Evolutionary conservation across 2,329 filamentous ascomycete genomes (phyloP), one percentile per base, ranked within the genome.

Genomic region (Cladorrhinum sp.): DNA sequence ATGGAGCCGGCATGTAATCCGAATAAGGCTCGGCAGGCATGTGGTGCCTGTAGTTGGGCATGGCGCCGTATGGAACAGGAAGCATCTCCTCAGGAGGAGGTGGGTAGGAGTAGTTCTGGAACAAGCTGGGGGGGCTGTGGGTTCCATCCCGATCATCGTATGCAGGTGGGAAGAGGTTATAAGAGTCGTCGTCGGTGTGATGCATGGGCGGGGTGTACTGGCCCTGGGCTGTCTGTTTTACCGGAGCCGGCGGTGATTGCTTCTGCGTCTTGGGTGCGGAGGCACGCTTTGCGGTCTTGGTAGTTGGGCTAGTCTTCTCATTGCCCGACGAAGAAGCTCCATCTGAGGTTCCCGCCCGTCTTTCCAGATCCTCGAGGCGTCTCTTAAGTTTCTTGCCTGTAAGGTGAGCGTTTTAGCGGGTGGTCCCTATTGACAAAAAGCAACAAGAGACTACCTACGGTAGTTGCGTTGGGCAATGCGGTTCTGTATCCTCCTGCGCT

Each of bases 401-500:
- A 60, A 70, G 57, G 50, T n/a, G 55, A 52, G 27, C 53, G 10
- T 24, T 36, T 64, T 58, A 68, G 60, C 53, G 36, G 59, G 57
- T 51, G 24, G 56, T 65, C 24, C 61, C 29, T 57, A 22, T 23
- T 32, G 27, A 60, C 32, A 20, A 27, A 29, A 18, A 29, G 22
- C 48, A 27, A 22, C n/a, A 53, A 49, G 24, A 12, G 29, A 60
- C 57, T 62, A 76, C 75, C 41, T 81, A 96, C 92, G 92, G 80
- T 97, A 97, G 81, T 96, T 96, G 71, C 93, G 89, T 79, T 98
- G 93, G 68, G 93, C 93, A 82, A 98, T 97, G 69, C 93, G 88
- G 79, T 98, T 98, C 78, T 98, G 93, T 79, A 97, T 96, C 73
- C 93, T 86, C 71, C 93, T 84, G 72, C 95, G 88, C 79, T 98